A percentile compares a stretch with the other conserved stretches of the same genome.
These are phyloP conservation scores for Monosiga brevicollis DNA, from an alignment of 78 protist species.

Conservation along the genomic window DNA sequence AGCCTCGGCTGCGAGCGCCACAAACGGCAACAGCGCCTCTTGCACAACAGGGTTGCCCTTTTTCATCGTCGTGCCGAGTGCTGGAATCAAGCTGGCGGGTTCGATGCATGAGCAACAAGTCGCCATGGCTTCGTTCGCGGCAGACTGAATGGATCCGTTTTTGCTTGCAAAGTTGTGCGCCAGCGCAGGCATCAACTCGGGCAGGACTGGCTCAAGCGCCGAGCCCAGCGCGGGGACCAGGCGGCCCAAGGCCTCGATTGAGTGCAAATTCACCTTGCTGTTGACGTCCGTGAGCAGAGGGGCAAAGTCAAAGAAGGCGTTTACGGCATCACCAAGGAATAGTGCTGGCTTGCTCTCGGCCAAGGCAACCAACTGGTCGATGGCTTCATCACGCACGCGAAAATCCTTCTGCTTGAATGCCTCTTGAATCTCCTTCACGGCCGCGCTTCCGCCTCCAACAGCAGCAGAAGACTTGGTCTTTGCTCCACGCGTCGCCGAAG, in stretches of 20 bases:
- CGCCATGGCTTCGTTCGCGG: background rate
- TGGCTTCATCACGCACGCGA: background rate
- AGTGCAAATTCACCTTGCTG: background rate
- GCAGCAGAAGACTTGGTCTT: background rate
- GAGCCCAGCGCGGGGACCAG: background rate
- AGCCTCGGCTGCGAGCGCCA: no score
- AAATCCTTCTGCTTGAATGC: background rate
- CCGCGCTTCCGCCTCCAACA: background rate
- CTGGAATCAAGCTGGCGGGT: background rate
- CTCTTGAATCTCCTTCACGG: background rate
- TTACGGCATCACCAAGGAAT: background rate
- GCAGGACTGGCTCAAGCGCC: background rate
- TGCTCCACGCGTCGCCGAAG: background rate
- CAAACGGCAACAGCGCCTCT: background rate
- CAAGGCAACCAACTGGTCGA: background rate
- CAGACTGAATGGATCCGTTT: background rate
- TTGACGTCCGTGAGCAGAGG: background rate
- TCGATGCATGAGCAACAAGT: background rate
- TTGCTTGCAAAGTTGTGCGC: background rate
- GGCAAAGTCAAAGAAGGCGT: background rate
- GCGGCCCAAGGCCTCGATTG: background rate
- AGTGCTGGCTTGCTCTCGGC: background rate
- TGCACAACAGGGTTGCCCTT: background rate
- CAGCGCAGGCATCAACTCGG: background rate
- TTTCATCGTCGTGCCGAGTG: background rate